phyloP scores from a whole-genome alignment of 176 grass and related monocot genomes.

The Musa beccarii region DNA sequence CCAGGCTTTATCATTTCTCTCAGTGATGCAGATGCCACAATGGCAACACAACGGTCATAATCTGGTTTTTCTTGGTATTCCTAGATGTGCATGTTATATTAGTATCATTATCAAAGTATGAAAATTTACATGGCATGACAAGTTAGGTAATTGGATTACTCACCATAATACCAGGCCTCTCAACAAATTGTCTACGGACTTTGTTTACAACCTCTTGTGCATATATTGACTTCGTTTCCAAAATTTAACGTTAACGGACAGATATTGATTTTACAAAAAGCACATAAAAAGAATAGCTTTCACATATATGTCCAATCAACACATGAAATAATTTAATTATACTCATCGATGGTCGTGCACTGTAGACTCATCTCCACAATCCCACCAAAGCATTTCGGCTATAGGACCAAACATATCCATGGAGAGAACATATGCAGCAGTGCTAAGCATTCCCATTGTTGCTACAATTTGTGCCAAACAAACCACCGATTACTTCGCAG shows the following conservation, averaged over 20 bases:
- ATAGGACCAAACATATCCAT: constrained; percentile 99
- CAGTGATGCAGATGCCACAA: constrained; percentile 94
- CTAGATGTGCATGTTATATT: constrained; percentile 31
- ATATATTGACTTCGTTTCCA: no score
- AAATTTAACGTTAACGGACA: neutral
- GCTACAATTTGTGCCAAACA: constrained; percentile 97
- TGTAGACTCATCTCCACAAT: constrained; percentile 99
- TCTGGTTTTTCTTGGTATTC: constrained; percentile 95
- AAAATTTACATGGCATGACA: constrained; percentile 1
- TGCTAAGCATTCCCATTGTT: constrained; percentile 99
- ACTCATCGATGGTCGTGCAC: constrained; percentile 29
- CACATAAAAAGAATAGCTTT: neutral
- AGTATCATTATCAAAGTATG: constrained; percentile 18
- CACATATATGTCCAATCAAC: neutral
- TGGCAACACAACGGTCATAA: constrained; percentile 95
- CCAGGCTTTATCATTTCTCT: constrained; percentile 96
- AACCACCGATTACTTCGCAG: constrained; percentile 71
- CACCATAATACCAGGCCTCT: constrained; percentile 99
- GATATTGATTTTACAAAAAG: neutral
- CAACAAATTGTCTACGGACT: constrained; percentile 96
- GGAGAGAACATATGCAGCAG: constrained; percentile 94
- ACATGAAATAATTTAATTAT: neutral
- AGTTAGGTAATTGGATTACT: constrained; percentile 24
- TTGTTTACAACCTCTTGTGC: constrained; percentile 99
- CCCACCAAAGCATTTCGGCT: constrained; percentile 97